These are phyloP conservation scores for Beauveria brongniartii DNA, from an alignment of 2,329 filamentous ascomycete species.

Conservation along the genomic window DNA sequence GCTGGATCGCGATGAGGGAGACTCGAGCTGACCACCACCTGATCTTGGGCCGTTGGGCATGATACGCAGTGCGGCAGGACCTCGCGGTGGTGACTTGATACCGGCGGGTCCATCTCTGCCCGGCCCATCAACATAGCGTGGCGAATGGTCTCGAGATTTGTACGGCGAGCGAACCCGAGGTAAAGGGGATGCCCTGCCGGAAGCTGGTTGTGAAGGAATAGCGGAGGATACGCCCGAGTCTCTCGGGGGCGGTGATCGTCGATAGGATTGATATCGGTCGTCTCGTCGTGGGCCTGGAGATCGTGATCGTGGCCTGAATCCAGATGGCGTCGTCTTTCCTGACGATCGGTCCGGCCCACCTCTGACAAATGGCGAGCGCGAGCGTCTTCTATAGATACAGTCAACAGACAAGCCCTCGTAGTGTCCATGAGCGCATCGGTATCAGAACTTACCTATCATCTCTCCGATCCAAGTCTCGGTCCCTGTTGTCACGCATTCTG, in stretches of 20 bases:
- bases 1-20: slow-evolving; percentile 23
- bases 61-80: slow-evolving; percentile 44
- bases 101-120: slow-evolving; percentile 22
- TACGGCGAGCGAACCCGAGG: slow-evolving; percentile 40
- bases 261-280: slow-evolving; percentile 34
- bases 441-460: slow-evolving; percentile 30
- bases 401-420: neutral
- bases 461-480: slow-evolving; percentile 31
- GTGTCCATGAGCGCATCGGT: neutral
- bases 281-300: slow-evolving; percentile 38
- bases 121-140: slow-evolving; percentile 19
- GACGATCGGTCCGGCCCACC: slow-evolving; percentile 24
- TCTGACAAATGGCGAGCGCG: slow-evolving; percentile 40
- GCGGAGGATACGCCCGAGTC: slow-evolving; percentile 43
- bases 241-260: slow-evolving; percentile 40
- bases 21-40: slow-evolving; percentile 2
- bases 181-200: slow-evolving; percentile 46
- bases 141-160: slow-evolving; percentile 35
- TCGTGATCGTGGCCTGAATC: slow-evolving; percentile 46
- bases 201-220: slow-evolving; percentile 42
- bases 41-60: slow-evolving; percentile 38
- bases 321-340: slow-evolving; percentile 31
- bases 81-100: slow-evolving; percentile 43
- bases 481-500: slow-evolving; percentile 18
- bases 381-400: slow-evolving; percentile 37